phyloP scores from a whole-genome alignment of 495 filamentous ascomycete genomes.

The Lophiostoma macrostomum region DNA sequence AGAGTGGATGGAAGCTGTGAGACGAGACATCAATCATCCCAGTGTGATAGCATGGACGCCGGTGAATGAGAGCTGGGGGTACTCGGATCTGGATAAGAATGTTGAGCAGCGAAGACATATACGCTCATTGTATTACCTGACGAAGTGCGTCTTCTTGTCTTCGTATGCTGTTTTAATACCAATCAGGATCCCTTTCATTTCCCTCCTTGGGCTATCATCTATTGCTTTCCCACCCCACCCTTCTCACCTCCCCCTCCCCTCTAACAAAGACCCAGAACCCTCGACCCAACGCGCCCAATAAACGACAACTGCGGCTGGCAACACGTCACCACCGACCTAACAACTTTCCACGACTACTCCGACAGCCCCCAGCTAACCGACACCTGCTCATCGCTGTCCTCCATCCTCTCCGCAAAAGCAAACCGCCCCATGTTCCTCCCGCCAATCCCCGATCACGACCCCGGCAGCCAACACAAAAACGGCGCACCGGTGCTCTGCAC shows the following conservation, averaged over 20 bases:
- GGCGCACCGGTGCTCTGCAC: slow-evolving; percentile 56
- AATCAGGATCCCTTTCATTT: too few species aligned
- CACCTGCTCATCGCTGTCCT: slow-evolving; percentile 46
- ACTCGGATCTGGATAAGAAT: slow-evolving; percentile 49
- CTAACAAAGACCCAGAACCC: slow-evolving; percentile 36
- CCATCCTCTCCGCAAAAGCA: slow-evolving; percentile 48
- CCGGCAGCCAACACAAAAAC: slow-evolving; percentile 45
- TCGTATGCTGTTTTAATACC: too few species aligned
- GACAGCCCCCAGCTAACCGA: slow-evolving; percentile 49
- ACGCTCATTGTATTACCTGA: slow-evolving; percentile 55
- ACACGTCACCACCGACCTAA: slow-evolving; percentile 56
- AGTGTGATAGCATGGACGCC: slow-evolving; percentile 62
- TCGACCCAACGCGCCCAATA: slow-evolving; percentile 57
- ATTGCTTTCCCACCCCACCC: too few species aligned
- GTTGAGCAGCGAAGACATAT: slow-evolving; percentile 58
- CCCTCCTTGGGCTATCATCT: too few species aligned
- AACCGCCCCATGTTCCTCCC: slow-evolving; percentile 50
- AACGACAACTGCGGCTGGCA: slow-evolving; percentile 68
- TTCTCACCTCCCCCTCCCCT: slow-evolving; percentile 1
- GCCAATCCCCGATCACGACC: slow-evolving; percentile 44
- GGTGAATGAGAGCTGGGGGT: slow-evolving; percentile 61
- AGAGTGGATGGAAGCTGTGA: slow-evolving; percentile 57
- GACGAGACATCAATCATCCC: slow-evolving; percentile 58
- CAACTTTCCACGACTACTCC: slow-evolving; percentile 60
- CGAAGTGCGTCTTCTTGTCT: slow-evolving; percentile 55